These are phyloP conservation scores for Alternaria burnsii DNA, from an alignment of 2,329 filamentous ascomycete genomes.

Conservation along the genomic window DNA sequence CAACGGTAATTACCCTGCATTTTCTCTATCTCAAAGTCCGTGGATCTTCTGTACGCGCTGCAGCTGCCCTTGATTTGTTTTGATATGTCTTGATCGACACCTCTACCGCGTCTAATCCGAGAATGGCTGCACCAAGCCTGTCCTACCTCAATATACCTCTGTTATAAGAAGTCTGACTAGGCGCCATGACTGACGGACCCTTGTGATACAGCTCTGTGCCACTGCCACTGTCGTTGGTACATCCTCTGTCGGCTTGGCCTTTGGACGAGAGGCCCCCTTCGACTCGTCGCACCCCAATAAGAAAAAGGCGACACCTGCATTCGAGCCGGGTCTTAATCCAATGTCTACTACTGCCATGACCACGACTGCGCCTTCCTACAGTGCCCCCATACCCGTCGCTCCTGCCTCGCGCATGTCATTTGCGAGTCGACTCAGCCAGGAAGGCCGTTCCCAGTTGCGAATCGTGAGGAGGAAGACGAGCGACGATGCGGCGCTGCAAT, in stretches of 20 bases:
- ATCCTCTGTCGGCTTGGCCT: slow-evolving; percentile 66
- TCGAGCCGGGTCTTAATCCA: slow-evolving; percentile 37
- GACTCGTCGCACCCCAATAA: slow-evolving; percentile 46
- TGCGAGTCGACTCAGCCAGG: slow-evolving; percentile 37
- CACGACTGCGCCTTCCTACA: slow-evolving; percentile 34
- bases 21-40: slow-evolving; percentile 23
- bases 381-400: slow-evolving; percentile 33
- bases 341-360: slow-evolving; percentile 42
- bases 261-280: slow-evolving; percentile 61
- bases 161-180: slow-evolving; percentile 32
- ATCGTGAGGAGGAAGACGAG: slow-evolving; percentile 48
- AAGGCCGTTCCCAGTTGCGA: slow-evolving; percentile 41
- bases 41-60: slow-evolving; percentile 13
- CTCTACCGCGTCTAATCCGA: slow-evolving; percentile 32
- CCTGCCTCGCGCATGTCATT: slow-evolving; percentile 38
- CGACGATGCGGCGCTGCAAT: slow-evolving; percentile 33
- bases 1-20: slow-evolving; percentile 51
- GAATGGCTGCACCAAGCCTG: slow-evolving; percentile 36
- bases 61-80: slow-evolving; percentile 42
- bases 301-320: slow-evolving; percentile 50
- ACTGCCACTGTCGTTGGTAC: slow-evolving; percentile 68
- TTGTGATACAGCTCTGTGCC: slow-evolving; percentile 65
- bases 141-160: slow-evolving; percentile 34
- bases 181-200: slow-evolving; percentile 48
- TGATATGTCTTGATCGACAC: slow-evolving; percentile 36